Evolutionary conservation across 1,284 basidiomycete genomes (phyloP).

Genomic region (Takashimella tepidaria): DNA sequence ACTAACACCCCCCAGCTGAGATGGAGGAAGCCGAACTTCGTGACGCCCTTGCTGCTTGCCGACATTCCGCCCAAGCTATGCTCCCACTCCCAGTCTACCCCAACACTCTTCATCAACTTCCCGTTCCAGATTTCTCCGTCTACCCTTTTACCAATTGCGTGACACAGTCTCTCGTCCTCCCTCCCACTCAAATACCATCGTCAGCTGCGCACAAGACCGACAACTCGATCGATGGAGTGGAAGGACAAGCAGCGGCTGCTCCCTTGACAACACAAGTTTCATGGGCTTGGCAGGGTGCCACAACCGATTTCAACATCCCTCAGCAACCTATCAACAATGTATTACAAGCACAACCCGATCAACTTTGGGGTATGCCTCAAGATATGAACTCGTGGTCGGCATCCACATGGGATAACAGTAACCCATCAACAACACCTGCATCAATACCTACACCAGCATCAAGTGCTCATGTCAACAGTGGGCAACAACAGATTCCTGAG

Average conservation of each 20-base stretch:
- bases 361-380: not conserved
- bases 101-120: not conserved
- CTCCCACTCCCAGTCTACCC: not conserved
- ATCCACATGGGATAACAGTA: not conserved
- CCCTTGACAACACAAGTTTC: not conserved
- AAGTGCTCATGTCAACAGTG: not conserved
- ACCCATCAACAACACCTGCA: not conserved
- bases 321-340: not conserved
- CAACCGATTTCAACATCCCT: not conserved
- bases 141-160: not conserved
- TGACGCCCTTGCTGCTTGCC: constrained; percentile 6
- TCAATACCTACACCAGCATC: not conserved
- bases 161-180: not conserved
- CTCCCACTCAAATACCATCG: not conserved
- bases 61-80: constrained; percentile 2
- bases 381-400: not conserved
- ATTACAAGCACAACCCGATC: too few relatives aligned
- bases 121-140: not conserved
- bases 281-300: not conserved
- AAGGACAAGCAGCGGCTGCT: not conserved
- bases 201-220: not conserved
- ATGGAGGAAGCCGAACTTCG: constrained; percentile 21
- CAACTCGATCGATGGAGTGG: not conserved
- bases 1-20: constrained; percentile 13
- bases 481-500: not conserved